A percentile compares a stretch with the other conserved stretches of the same genome.
These are phyloP conservation scores for Coelastrella sp. DNA, from an alignment of 139 green algal genomes.

Conservation along the genomic window DNA sequence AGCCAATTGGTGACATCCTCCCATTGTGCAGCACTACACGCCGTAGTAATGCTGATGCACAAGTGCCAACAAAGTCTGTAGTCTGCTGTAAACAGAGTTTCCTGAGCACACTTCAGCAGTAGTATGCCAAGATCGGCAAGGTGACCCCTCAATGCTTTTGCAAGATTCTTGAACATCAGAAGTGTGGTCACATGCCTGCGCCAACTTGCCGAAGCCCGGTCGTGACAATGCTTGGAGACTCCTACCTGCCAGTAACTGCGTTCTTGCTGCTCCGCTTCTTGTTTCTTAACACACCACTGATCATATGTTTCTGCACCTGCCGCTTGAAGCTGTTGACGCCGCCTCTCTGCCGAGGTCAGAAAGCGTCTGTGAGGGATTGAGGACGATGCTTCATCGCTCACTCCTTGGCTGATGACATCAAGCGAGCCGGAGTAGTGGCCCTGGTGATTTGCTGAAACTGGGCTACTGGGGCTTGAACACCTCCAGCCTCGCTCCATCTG, in stretches of 20 bases:
- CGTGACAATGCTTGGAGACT: not conserved
- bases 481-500: conserved; percentile 29
- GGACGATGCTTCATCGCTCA: too few species aligned
- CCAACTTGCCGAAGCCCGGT: too few species aligned
- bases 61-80: too few species aligned
- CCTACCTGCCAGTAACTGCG: not conserved
- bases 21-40: not conserved
- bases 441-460: not conserved
- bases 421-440: not conserved
- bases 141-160: too few species aligned
- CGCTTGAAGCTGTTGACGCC: conserved; percentile 2
- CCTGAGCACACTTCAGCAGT: too few species aligned
- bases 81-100: too few species aligned
- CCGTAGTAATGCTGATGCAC: too few species aligned
- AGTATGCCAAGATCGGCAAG: too few species aligned
- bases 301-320: conserved; percentile 21
- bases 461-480: not conserved
- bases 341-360: conserved; percentile 11
- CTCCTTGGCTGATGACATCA: not conserved
- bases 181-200: too few species aligned
- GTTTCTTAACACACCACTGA: conserved; percentile 12
- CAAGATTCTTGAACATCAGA: too few species aligned
- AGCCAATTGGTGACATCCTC: not conserved
- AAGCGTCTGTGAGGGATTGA: not conserved
- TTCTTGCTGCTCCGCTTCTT: not conserved